Evolutionary conservation across 2,329 filamentous ascomycete genomes (phyloP).

Genomic region (Xylaria sp.): DNA sequence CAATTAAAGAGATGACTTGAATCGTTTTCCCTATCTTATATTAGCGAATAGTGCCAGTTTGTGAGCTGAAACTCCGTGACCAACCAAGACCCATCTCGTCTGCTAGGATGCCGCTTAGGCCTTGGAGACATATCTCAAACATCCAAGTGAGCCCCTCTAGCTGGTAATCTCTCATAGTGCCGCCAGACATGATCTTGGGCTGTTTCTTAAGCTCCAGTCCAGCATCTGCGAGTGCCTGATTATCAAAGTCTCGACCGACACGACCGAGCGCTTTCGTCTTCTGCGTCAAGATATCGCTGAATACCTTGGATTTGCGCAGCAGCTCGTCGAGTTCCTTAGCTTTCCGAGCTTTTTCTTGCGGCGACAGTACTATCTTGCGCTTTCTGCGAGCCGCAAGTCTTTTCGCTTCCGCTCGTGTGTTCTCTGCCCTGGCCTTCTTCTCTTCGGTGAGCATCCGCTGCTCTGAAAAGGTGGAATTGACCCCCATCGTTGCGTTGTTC

Average conservation of each 20-base stretch:
- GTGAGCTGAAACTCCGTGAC: constrained; percentile 38
- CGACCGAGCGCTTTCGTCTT: constrained; percentile 72
- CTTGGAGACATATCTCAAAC: constrained; percentile 82
- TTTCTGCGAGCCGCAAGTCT: constrained; percentile 52
- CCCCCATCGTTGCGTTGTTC: constrained; percentile 42
- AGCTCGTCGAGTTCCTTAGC: constrained; percentile 69
- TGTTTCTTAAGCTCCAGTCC: constrained; percentile 85
- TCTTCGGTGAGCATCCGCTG: constrained; percentile 56
- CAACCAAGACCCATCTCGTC: constrained; percentile 90
- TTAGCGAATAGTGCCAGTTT: constrained; percentile 16
- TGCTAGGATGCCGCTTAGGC: constrained; percentile 88
- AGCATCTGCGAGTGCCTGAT: constrained; percentile 69
- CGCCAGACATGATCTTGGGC: constrained; percentile 84
- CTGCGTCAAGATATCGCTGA: constrained; percentile 71
- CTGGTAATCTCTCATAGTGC: constrained; percentile 94
- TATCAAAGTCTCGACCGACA: constrained; percentile 70
- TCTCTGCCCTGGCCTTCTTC: constrained; percentile 58
- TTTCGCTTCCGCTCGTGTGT: constrained; percentile 61
- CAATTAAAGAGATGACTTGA: constrained; percentile 88
- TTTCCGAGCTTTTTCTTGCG: constrained; percentile 67
- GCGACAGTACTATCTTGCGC: constrained; percentile 59
- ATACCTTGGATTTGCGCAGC: constrained; percentile 68
- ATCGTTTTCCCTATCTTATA: constrained; percentile 78
- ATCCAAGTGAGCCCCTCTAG: constrained; percentile 96
- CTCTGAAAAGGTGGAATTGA: constrained; percentile 45